Percentiles rank a stretch among this genome's conserved stretches.
phyloP scores from a whole-genome alignment of 2,329 filamentous ascomycete species.

The Fusarium lateritium region DNA sequence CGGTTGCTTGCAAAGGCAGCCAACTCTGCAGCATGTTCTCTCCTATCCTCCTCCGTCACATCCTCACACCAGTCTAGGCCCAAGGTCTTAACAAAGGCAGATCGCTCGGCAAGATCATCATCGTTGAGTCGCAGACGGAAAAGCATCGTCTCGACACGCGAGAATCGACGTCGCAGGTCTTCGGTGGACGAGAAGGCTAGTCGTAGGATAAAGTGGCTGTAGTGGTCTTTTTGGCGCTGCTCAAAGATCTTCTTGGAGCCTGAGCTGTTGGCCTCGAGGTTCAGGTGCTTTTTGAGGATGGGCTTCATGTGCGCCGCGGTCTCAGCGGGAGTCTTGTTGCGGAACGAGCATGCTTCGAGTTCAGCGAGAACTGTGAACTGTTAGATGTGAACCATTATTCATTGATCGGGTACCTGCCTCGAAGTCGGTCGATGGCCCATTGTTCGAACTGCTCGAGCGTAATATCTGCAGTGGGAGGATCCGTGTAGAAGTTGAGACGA shows the following conservation, averaged over 20 bases:
- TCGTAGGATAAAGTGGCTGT: constrained; percentile 96
- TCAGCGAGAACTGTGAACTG: constrained; percentile 79
- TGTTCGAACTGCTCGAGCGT: constrained; percentile 98
- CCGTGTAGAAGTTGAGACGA: constrained; percentile 91
- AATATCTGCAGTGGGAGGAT: constrained; percentile 92
- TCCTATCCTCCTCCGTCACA: constrained; percentile 83
- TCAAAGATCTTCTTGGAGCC: constrained; percentile 69
- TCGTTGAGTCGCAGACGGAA: constrained; percentile 86
- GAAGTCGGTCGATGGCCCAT: constrained; percentile 95
- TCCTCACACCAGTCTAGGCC: constrained; percentile 93
- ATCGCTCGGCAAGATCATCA: constrained; percentile 81
- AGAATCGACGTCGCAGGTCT: constrained; percentile 88
- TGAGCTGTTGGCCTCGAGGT: constrained; percentile 82
- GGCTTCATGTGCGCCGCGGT: constrained; percentile 87
- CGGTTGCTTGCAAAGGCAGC: constrained; percentile 61
- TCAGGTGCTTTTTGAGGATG: constrained; percentile 88
- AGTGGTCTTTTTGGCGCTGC: constrained; percentile 95
- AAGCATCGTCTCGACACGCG: constrained; percentile 88
- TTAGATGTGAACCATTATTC: constrained; percentile 11
- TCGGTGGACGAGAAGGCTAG: constrained; percentile 94
- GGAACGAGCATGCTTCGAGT: constrained; percentile 94
- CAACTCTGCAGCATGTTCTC: constrained; percentile 73
- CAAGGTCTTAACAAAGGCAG: constrained; percentile 81
- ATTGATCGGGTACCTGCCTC: constrained; percentile 66
- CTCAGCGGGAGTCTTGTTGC: constrained; percentile 88